Conservation (phyloP, 768 basidiomycete genomes). For the Russula sp. region DNA sequence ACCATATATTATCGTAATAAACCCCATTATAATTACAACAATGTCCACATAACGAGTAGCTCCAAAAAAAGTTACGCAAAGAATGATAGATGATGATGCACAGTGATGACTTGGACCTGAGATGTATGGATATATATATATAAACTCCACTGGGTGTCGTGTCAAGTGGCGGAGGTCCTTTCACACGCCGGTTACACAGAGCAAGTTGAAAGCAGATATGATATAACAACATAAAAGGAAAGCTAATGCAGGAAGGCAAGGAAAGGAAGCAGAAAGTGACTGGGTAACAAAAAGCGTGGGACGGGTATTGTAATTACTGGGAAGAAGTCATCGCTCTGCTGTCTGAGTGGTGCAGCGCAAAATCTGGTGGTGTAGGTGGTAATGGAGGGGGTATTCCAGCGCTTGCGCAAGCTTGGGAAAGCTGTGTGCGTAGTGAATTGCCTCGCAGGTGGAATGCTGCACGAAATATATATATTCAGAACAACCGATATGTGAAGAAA, state of each 20-base stretch:
- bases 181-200: constrained; percentile 6
- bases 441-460: constrained; percentile 23
- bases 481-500: neutral
- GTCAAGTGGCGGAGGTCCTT: neutral
- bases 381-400: constrained; percentile 23
- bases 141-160: neutral
- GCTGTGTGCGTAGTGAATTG: constrained; percentile 23
- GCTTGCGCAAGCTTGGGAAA: constrained; percentile 24
- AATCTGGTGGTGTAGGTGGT: constrained; percentile 6
- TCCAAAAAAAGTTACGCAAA: constrained; percentile 5
- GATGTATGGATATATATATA: constrained; percentile 10
- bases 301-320: neutral
- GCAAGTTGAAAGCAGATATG: constrained; percentile 3
- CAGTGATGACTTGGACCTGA: neutral
- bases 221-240: constrained; percentile 3
- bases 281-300: neutral
- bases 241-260: neutral
- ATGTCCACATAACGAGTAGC: constrained; percentile 4
- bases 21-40: constrained; percentile 1
- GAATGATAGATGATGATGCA: neutral
- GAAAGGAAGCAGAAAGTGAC: neutral
- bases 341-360: neutral
- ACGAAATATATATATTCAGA: neutral
- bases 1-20: constrained; percentile 11
- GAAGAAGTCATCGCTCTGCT: neutral